Percentiles rank a stretch among this genome's conserved stretches.
phyloP scores from a whole-genome alignment of 169 alveolate genomes.

The Theileria parva region DNA sequence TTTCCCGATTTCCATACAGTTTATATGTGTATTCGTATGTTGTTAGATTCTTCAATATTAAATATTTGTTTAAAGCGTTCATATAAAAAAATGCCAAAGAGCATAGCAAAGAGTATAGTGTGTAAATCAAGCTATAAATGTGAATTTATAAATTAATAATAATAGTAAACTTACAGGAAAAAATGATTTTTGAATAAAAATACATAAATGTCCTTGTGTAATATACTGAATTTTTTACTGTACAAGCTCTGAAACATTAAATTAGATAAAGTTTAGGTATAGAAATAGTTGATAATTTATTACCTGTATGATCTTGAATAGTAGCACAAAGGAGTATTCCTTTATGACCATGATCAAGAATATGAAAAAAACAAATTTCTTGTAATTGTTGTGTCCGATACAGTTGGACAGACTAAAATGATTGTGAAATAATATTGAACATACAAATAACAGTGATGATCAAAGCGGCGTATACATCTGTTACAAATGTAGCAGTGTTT shows the following conservation, averaged over 20 bases:
- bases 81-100: not conserved
- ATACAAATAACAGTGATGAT: slow-evolving; percentile 95
- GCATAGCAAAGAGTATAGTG: not conserved
- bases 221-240: not conserved
- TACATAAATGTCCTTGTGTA: not conserved
- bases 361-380: slow-evolving; percentile 36
- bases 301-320: not conserved
- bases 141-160: not conserved
- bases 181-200: not conserved
- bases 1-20: slow-evolving; percentile 15
- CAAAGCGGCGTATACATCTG: slow-evolving; percentile 88
- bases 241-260: slow-evolving; percentile 7
- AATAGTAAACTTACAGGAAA: slow-evolving; percentile 8
- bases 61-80: slow-evolving; percentile 9
- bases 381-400: slow-evolving; percentile 65
- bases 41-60: slow-evolving; percentile 30
- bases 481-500: slow-evolving; percentile 92
- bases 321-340: not conserved
- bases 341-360: not conserved
- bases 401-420: slow-evolving; percentile 62
- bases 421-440: not conserved
- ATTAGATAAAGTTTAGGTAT: not conserved
- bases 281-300: not conserved
- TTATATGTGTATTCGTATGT: slow-evolving; percentile 37
- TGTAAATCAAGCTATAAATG: slow-evolving; percentile 11